phyloP scores from a whole-genome alignment of 192 early-diverging fungal genomes.

The Backusella macrospora region DNA sequence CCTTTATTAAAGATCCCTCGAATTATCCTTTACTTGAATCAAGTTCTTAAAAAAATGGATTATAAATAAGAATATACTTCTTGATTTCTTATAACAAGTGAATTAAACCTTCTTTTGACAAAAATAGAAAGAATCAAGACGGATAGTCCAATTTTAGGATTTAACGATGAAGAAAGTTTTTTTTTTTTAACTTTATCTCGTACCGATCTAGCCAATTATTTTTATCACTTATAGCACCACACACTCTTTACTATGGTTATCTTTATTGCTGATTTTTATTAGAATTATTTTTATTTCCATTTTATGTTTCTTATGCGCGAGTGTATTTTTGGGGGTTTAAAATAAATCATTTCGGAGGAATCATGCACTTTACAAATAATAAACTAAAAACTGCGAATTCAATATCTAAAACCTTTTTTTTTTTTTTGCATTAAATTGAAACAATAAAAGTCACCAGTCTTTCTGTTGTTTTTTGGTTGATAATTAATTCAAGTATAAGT shows the following conservation, averaged over 20 bases:
- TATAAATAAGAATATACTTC: too few species aligned
- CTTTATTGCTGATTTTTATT: neutral
- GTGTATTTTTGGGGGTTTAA: too few species aligned
- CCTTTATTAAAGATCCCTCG: too few species aligned
- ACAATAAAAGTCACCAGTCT: neutral
- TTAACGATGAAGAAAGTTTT: neutral
- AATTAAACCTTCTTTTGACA: neutral
- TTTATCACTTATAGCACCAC: neutral
- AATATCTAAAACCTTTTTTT: neutral
- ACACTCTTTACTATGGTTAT: neutral
- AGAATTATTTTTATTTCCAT: neutral
- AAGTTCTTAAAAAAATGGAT: too few species aligned
- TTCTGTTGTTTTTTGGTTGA: too few species aligned
- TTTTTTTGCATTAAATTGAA: neutral
- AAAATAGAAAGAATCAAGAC: neutral
- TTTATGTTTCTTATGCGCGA: too few species aligned
- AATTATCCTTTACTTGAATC: too few species aligned
- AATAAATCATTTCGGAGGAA: neutral
- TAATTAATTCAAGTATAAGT: too few species aligned
- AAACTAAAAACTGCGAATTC: neutral
- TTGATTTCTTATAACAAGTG: too few species aligned
- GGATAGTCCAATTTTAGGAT: neutral
- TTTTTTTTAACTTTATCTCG: neutral
- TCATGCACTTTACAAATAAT: constrained; percentile 2
- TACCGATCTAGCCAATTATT: neutral